Base-by-base conservation (phyloP, 2,329 filamentous ascomycete genomes). In the Arachnomyces sp. region DNA sequence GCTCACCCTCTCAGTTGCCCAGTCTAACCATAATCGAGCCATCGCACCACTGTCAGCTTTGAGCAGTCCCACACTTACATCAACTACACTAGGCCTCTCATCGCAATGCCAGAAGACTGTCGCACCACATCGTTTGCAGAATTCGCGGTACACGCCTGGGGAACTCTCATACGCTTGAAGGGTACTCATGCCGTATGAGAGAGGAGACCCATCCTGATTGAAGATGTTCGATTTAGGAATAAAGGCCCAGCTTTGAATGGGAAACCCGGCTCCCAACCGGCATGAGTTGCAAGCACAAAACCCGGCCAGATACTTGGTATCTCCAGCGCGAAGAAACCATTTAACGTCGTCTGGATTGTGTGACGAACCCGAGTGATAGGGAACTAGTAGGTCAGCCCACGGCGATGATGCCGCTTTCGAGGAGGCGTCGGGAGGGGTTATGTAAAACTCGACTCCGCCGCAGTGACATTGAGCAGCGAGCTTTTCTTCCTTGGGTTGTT, bases 221-320 rank as follows among this genome's bases (percentile, higher is more conserved):
- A 65, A 58, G 39, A 84, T 76, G 49, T 81, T 78, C 1, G 60
- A 56, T n/a, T 67, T 65, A 1, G 78, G 77, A 0, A 84, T 61
- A 51, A 83, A 85, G 0, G 76, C 69, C 81, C 81, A 85, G 0
- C 72, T 64, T 49, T 81, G 73, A 34, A 83, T 71, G 41, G 82
- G 77, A 47, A 77, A 79, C 2, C 80, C 79, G 1, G 74, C 71
- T 0, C 63, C 59, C 3, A 78, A 62, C 4, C 80, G 74, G 54
- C 81, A 86, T 2, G 76, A 74, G 4, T 61, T 66, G 56, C 81
- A 85, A 1, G 70, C 67, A 50, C 80, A 84, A 6, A 73, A 68
- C 1, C 76, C 76, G 2, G 76, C 73, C 2, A 79, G 60, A 54
- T 78, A 83, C 43, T 68, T 74, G 4, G 60, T 68, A 7, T 63